Evolutionary conservation across 352 stramenopile genomes (phyloP).

Genomic region (Peronospora farinosa): DNA sequence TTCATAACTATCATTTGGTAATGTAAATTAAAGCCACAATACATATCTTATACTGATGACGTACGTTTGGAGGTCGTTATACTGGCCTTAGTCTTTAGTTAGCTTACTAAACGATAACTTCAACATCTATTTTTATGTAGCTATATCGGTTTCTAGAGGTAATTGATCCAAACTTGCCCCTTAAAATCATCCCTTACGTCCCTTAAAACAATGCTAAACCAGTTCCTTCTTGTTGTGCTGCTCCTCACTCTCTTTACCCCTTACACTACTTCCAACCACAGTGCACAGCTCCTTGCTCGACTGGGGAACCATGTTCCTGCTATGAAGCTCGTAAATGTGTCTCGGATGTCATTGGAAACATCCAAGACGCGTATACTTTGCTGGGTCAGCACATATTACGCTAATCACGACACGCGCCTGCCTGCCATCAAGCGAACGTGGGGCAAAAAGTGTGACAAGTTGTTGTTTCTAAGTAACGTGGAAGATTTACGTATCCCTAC

Average conservation of each 20-base stretch:
- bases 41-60: too few relatives aligned
- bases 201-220: too few relatives aligned
- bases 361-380: slow-evolving; percentile 59
- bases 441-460: slow-evolving; percentile 76
- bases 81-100: too few relatives aligned
- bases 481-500: slow-evolving; percentile 60
- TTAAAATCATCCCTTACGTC: too few relatives aligned
- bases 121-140: too few relatives aligned
- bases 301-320: slow-evolving; percentile 61
- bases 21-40: too few relatives aligned
- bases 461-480: slow-evolving; percentile 84
- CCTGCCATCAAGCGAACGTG: slow-evolving; percentile 69
- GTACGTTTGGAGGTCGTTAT: too few relatives aligned
- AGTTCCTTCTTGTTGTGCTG: too few relatives aligned
- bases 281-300: slow-evolving; percentile 22
- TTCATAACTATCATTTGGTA: too few relatives aligned
- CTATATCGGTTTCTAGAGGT: too few relatives aligned
- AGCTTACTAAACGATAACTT: too few relatives aligned
- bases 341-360: slow-evolving; percentile 38
- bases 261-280: background rate
- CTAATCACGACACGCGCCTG: slow-evolving; percentile 59
- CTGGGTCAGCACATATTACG: slow-evolving; percentile 83
- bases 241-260: slow-evolving; percentile 3
- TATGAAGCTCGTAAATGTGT: slow-evolving; percentile 65
- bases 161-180: too few relatives aligned